Evolutionary conservation across 23 red algal genomes (phyloP).

Genomic region (Gracilaria vermiculophylla): DNA sequence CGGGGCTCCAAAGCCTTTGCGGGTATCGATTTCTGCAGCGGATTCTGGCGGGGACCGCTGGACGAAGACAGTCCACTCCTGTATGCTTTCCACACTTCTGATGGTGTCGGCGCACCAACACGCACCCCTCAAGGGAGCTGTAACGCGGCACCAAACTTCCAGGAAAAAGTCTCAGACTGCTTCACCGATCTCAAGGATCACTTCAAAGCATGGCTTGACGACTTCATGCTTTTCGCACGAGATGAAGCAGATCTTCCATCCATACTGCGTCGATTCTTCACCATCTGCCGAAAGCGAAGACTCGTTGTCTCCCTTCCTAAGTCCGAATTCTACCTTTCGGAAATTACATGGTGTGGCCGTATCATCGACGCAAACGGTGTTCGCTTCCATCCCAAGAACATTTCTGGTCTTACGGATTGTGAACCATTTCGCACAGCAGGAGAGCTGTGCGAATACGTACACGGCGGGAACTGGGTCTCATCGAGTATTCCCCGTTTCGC

Average conservation of each 20-base stretch:
- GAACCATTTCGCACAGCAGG: not conserved
- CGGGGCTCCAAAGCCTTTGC: not conserved
- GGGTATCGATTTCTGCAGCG: not conserved
- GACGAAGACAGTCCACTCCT: not conserved
- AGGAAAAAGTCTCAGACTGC: slow-evolving; percentile 15
- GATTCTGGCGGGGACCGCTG: not conserved
- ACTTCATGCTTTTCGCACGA: slow-evolving; percentile 15
- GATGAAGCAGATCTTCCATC: not conserved
- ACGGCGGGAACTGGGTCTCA: slow-evolving; percentile 7
- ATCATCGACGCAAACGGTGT: slow-evolving; percentile 25
- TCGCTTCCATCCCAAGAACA: slow-evolving; percentile 2
- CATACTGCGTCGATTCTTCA: slow-evolving; percentile 13
- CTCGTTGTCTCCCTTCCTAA: slow-evolving; percentile 17
- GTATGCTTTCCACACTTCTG: not conserved
- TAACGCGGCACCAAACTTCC: not conserved
- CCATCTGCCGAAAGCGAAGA: not conserved
- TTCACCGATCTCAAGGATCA: slow-evolving; percentile 12
- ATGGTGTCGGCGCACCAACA: not conserved
- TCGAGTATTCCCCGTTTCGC: not conserved
- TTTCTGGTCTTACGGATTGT: not conserved
- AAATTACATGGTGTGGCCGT: slow-evolving; percentile 35
- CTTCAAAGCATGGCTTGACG: slow-evolving; percentile 26
- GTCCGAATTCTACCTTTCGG: slow-evolving; percentile 18
- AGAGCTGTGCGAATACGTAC: slow-evolving; percentile 24
- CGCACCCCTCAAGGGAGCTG: not conserved